Conservation (phyloP, 352 stramenopile genomes). For the Thalassiosira livingstoniorum region DNA sequence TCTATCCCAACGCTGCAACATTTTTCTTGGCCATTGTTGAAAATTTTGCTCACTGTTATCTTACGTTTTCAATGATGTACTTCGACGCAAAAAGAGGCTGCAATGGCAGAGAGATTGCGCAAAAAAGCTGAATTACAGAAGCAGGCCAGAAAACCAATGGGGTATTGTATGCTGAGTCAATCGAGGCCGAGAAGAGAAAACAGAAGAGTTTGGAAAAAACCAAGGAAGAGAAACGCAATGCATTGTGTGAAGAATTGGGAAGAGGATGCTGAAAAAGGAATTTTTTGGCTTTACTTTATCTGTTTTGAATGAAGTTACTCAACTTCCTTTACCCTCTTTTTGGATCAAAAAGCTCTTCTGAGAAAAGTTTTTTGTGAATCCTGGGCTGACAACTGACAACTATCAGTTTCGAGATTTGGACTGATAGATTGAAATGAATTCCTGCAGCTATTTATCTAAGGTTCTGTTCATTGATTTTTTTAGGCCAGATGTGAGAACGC, state of each 20-base stretch:
- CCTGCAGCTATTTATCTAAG: too few species aligned
- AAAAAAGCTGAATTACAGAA: slow-evolving; percentile 81
- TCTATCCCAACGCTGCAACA: slow-evolving; percentile 84
- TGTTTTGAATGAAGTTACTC: too few species aligned
- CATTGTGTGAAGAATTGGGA: slow-evolving; percentile 83
- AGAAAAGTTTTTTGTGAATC: too few species aligned
- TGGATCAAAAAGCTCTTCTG: too few species aligned
- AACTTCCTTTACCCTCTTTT: too few species aligned
- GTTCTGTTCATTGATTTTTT: too few species aligned
- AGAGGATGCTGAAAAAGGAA: slow-evolving; percentile 84
- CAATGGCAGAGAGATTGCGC: slow-evolving; percentile 68
- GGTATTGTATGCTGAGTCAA: slow-evolving; percentile 70
- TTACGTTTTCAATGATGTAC: slow-evolving; percentile 7
- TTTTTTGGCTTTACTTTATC: too few species aligned
- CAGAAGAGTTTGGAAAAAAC: slow-evolving; percentile 79
- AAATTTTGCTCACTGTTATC: slow-evolving; percentile 13
- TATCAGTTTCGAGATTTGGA: too few species aligned
- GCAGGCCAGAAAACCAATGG: slow-evolving; percentile 62
- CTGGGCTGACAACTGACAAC: too few species aligned
- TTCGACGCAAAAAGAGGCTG: slow-evolving; percentile 49
- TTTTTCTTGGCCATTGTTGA: slow-evolving; percentile 29
- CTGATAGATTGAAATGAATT: too few species aligned
- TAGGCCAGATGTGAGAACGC: too few species aligned
- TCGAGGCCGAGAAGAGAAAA: slow-evolving; percentile 75
- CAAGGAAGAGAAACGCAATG: slow-evolving; percentile 74